Conservation (phyloP, 2,329 filamentous ascomycete genomes). For the Exophiala viscosa region DNA sequence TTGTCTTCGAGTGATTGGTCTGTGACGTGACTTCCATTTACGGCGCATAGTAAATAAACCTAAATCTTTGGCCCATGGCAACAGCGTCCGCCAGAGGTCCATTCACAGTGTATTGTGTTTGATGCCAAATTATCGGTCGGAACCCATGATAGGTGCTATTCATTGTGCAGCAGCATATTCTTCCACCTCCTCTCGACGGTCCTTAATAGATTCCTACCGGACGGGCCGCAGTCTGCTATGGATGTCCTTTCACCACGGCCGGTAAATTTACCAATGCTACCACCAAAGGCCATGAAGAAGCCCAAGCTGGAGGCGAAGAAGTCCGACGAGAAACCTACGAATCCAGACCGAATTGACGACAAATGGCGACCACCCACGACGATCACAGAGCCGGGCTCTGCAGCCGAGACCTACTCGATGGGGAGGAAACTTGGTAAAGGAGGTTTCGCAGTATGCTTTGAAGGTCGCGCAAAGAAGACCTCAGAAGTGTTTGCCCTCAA, state of each 20-base stretch:
- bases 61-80: background rate
- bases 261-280: constrained; percentile 45
- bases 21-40: background rate
- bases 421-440: constrained; percentile 48
- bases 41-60: background rate
- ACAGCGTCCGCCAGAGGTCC: background rate
- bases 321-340: constrained; percentile 36
- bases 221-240: constrained; percentile 31
- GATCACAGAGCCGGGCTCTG: constrained; percentile 43
- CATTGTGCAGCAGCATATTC: background rate
- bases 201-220: background rate
- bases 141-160: too few species aligned
- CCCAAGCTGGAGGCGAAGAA: constrained; percentile 30
- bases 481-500: constrained; percentile 49
- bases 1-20: background rate
- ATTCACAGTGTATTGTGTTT: background rate
- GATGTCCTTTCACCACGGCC: constrained; percentile 49
- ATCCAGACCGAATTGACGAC: constrained; percentile 34
- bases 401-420: constrained; percentile 44
- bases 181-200: constrained; percentile 1
- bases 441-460: constrained; percentile 51
- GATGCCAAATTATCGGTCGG: too few species aligned
- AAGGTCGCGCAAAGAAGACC: constrained; percentile 43
- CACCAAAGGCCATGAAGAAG: constrained; percentile 36
- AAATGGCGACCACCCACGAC: constrained; percentile 45